phyloP scores from a whole-genome alignment of 352 stramenopile genomes.

The Plasmopara viticola region DNA sequence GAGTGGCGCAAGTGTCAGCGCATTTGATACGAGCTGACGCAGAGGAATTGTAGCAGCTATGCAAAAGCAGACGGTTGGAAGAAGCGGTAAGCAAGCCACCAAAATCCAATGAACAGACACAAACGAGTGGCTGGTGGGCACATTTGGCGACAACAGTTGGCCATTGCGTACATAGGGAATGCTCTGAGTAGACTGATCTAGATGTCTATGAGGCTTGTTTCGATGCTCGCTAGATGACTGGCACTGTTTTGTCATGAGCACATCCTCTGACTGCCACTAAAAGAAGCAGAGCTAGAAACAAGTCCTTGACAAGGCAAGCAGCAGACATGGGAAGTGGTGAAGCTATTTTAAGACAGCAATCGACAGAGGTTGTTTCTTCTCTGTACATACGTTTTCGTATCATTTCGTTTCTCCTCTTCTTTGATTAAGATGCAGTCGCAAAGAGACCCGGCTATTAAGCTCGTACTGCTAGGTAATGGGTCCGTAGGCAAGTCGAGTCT shows the following conservation, averaged over 20 bases:
- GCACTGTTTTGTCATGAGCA: constrained; percentile 8
- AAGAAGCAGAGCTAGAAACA: constrained; percentile 23
- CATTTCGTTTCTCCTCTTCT: constrained; percentile 4
- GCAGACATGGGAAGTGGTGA: constrained; percentile 15
- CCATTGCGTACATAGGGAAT: constrained; percentile 4
- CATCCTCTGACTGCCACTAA: constrained; percentile 9
- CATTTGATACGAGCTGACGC: constrained; percentile 8
- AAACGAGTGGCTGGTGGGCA: constrained; percentile 4
- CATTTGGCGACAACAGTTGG: constrained; percentile 4
- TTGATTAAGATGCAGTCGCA: constrained; percentile 17
- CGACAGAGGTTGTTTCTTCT: constrained; percentile 23
- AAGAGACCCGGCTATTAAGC: constrained; percentile 65
- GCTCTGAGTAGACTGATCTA: constrained; percentile 7
- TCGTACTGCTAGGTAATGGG: constrained; percentile 81
- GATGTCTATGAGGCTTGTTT: constrained; percentile 7
- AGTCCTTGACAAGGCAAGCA: constrained; percentile 13
- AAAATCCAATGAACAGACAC: constrained; percentile 9
- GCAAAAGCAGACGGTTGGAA: constrained; percentile 14
- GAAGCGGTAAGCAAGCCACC: constrained; percentile 6
- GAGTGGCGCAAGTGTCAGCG: constrained; percentile 6
- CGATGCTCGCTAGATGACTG: constrained; percentile 12
- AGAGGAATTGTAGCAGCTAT: constrained; percentile 13
- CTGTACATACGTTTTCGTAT: constrained; percentile 8
- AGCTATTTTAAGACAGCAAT: constrained; percentile 30
- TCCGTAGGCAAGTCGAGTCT: constrained; percentile 85